Conservation (phyloP, 345 rosid genomes). For the Pelargonium nanum region DNA sequence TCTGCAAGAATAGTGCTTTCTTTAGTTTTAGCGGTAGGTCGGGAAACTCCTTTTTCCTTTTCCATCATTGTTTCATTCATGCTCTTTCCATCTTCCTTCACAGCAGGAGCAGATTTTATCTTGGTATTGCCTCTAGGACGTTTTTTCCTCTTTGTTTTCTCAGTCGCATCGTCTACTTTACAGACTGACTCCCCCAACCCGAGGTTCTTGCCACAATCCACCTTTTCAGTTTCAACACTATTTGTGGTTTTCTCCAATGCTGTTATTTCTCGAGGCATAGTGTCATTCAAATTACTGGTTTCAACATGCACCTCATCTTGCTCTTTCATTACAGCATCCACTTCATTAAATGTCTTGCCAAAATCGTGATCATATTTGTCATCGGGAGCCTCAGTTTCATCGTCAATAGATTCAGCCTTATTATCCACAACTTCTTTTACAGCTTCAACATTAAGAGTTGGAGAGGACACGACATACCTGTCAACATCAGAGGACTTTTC, state of each 20-base stretch:
- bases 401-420: constrained; percentile 20
- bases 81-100: constrained; percentile 17
- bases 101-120: constrained; percentile 14
- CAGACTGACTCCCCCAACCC: constrained; percentile 13
- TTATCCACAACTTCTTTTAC: constrained; percentile 12
- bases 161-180: constrained; percentile 11
- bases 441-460: constrained; percentile 18
- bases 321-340: constrained; percentile 13
- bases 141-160: constrained; percentile 18
- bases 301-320: constrained; percentile 13
- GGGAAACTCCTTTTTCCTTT: constrained; percentile 14
- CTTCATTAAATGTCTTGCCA: constrained; percentile 14
- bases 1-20: not conserved
- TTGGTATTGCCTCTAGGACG: constrained; percentile 19
- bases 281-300: constrained; percentile 8
- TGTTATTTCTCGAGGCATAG: constrained; percentile 4
- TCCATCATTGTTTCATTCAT: constrained; percentile 4
- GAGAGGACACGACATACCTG: constrained; percentile 21
- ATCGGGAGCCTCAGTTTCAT: constrained; percentile 46
- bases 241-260: constrained; percentile 13
- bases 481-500: constrained; percentile 13
- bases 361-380: constrained; percentile 27
- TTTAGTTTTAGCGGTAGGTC: constrained; percentile 9
- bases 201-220: constrained; percentile 13
- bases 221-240: constrained; percentile 14